Conservation (phyloP, 2,329 filamentous ascomycete species). For the Trichoderma hamatum region DNA sequence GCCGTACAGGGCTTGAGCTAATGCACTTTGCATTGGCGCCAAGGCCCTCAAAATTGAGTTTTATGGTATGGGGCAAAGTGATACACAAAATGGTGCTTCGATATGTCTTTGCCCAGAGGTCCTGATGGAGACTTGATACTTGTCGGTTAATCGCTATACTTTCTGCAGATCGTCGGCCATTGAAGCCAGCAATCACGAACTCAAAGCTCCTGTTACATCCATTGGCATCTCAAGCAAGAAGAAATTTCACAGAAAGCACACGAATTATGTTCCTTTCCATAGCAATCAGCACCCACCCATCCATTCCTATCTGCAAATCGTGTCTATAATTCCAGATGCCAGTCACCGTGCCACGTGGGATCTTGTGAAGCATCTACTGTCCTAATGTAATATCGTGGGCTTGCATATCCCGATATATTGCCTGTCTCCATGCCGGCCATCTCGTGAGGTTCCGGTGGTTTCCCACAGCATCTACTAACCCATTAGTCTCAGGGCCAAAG, state of each 20-base stretch:
- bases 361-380: slow-evolving; percentile 1
- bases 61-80: not conserved
- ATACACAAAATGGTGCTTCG: not conserved
- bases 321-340: not conserved
- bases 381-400: not conserved
- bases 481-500: not conserved
- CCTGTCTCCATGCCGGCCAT: not conserved
- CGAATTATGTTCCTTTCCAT: not conserved
- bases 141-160: not conserved
- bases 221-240: not conserved
- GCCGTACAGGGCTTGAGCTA: slow-evolving; percentile 3
- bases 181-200: not conserved
- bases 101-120: not conserved
- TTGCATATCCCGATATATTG: slow-evolving; percentile 7
- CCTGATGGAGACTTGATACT: not conserved
- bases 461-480: not conserved
- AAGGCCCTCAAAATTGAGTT: slow-evolving; percentile 5
- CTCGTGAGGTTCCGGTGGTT: not conserved
- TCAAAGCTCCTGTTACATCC: not conserved
- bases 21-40: slow-evolving; percentile 10
- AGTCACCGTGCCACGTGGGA: slow-evolving; percentile 4
- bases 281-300: not conserved
- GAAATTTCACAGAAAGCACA: not conserved
- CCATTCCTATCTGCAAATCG: not conserved
- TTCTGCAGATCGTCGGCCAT: not conserved